phyloP scores from a whole-genome alignment of 129 eudicot genomes.

The Ambrosia artemisiifolia region DNA sequence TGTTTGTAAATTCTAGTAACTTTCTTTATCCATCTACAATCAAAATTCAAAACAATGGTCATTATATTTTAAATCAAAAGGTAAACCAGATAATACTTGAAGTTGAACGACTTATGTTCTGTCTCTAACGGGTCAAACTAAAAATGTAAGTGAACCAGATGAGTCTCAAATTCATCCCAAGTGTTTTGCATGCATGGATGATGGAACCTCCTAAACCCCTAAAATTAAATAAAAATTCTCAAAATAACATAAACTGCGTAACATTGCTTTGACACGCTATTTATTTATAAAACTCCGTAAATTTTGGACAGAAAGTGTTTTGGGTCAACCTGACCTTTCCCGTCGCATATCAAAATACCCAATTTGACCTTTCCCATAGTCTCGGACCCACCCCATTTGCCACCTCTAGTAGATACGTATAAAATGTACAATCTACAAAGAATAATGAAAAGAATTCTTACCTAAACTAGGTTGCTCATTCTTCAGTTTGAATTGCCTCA shows the following conservation, averaged over 20 bases:
- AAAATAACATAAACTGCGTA: no score
- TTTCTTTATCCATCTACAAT: not conserved
- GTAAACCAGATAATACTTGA: not conserved
- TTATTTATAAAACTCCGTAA: no score
- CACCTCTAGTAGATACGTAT: not conserved
- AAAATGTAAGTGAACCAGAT: not conserved
- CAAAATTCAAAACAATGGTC: slow-evolving; percentile 5
- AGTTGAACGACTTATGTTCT: not conserved
- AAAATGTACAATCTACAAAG: not conserved
- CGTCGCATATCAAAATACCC: not conserved
- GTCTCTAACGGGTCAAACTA: not conserved
- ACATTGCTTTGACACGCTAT: no score
- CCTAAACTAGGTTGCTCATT: slow-evolving; percentile 16
- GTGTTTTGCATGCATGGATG: not conserved
- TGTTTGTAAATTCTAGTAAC: not conserved
- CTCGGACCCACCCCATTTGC: not conserved
- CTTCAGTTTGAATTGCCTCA: slow-evolving; percentile 15
- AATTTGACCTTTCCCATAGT: not conserved
- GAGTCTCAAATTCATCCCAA: not conserved
- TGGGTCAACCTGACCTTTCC: no score
- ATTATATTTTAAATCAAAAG: not conserved
- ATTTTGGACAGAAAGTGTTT: no score
- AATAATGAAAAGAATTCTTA: not conserved
- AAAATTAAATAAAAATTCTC: no score
- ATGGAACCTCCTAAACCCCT: not conserved